These are phyloP conservation scores for Wickerhamiella pararugosa DNA, from an alignment of 1,139 yeast genomes.

Conservation along the genomic window DNA sequence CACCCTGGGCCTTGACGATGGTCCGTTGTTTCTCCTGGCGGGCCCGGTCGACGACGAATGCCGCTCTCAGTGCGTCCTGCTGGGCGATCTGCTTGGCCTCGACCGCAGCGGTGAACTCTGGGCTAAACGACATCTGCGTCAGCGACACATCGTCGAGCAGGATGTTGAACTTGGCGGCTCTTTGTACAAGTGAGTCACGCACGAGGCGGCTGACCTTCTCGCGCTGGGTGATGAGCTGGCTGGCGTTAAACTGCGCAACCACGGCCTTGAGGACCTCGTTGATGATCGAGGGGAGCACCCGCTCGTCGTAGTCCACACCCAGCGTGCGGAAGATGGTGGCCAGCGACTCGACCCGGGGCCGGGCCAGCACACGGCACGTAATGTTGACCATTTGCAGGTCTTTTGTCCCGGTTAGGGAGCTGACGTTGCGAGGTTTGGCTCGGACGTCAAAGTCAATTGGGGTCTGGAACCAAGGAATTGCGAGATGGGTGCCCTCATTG, in stretches of 20 bases:
- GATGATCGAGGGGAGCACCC: constrained; percentile 90
- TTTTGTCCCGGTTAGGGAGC: constrained; percentile 96
- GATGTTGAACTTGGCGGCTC: constrained; percentile 83
- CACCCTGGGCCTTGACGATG: constrained; percentile 96
- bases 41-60: constrained; percentile 91
- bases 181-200: constrained; percentile 76
- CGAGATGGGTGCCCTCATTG: constrained; percentile 89
- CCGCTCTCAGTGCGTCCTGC: constrained; percentile 98
- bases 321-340: constrained; percentile 82
- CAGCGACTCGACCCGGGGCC: constrained; percentile 66
- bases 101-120: constrained; percentile 94
- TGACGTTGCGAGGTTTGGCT: constrained; percentile 93
- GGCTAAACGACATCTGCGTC: constrained; percentile 92
- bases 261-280: constrained; percentile 94
- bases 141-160: constrained; percentile 87
- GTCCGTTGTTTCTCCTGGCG: constrained; percentile 93
- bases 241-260: constrained; percentile 96
- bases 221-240: constrained; percentile 95
- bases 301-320: constrained; percentile 90
- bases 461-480: constrained; percentile 89
- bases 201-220: constrained; percentile 87
- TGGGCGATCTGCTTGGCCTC: constrained; percentile 99
- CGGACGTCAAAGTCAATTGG: constrained; percentile 90
- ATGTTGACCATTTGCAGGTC: constrained; percentile 98
- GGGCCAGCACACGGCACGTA: constrained; percentile 88